Evolutionary conservation across 2,329 filamentous ascomycete species (phyloP).

Genomic region (Thelonectria blattea): DNA sequence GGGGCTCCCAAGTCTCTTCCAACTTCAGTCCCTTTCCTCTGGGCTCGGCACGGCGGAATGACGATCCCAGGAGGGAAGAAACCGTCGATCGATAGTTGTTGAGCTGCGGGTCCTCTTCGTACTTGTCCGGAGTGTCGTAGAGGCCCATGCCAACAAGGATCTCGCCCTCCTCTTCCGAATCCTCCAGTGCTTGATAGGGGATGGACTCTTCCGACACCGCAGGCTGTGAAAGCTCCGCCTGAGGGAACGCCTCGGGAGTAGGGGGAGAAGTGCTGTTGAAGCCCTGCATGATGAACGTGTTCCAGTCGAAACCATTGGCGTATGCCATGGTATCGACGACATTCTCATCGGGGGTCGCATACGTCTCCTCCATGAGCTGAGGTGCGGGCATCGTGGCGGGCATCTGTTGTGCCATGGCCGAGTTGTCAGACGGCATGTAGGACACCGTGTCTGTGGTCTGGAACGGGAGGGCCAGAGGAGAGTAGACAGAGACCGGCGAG

Average conservation of each 20-base stretch:
- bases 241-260: slow-evolving; percentile 64
- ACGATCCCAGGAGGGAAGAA: slow-evolving; percentile 59
- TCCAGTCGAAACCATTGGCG: slow-evolving; percentile 48
- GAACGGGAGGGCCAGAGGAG: slow-evolving; percentile 58
- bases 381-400: slow-evolving; percentile 32
- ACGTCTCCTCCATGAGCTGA: slow-evolving; percentile 39
- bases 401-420: slow-evolving; percentile 43
- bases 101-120: slow-evolving; percentile 54
- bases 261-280: slow-evolving; percentile 60
- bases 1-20: slow-evolving; percentile 80
- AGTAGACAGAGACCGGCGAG: slow-evolving; percentile 62
- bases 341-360: slow-evolving; percentile 35
- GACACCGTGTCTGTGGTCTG: slow-evolving; percentile 45
- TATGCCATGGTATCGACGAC: slow-evolving; percentile 21
- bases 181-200: slow-evolving; percentile 56
- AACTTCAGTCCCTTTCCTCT: slow-evolving; percentile 78
- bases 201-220: slow-evolving; percentile 57
- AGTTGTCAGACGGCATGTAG: slow-evolving; percentile 49
- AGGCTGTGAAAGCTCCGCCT: slow-evolving; percentile 55
- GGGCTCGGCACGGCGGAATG: slow-evolving; percentile 52
- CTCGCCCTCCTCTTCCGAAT: slow-evolving; percentile 67
- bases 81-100: slow-evolving; percentile 63
- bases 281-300: slow-evolving; percentile 51
- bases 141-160: slow-evolving; percentile 83
- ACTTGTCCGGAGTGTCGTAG: slow-evolving; percentile 73